phyloP scores from a whole-genome alignment of 2,329 filamentous ascomycete genomes.

The Beauveria rudraprayagi region DNA sequence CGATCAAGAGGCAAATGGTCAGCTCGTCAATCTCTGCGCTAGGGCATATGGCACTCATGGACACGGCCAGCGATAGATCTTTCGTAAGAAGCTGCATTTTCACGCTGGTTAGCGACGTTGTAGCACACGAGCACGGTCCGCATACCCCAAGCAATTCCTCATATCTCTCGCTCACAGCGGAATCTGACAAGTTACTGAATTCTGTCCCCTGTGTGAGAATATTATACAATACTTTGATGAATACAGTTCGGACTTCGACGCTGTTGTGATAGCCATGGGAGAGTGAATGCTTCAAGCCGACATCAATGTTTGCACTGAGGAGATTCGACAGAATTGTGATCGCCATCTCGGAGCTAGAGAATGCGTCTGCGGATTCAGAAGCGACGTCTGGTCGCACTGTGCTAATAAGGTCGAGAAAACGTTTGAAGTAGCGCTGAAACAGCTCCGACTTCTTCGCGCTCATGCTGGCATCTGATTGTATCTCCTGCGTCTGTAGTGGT shows the following conservation, averaged over 20 bases:
- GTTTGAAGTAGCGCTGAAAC: constrained; percentile 65
- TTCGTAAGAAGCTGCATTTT: constrained; percentile 46
- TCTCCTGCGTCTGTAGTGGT: constrained; percentile 57
- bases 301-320: constrained; percentile 62
- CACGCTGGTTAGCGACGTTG: constrained; percentile 11
- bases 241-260: constrained; percentile 60
- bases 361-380: constrained; percentile 40
- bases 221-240: constrained; percentile 62
- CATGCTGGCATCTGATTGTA: constrained; percentile 56
- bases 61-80: constrained; percentile 54
- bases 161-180: constrained; percentile 60
- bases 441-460: constrained; percentile 63
- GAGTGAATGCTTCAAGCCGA: constrained; percentile 61
- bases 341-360: constrained; percentile 52
- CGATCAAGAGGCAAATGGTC: constrained; percentile 57
- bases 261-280: constrained; percentile 66
- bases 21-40: constrained; percentile 62
- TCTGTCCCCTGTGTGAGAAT: constrained; percentile 65
- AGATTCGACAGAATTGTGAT: constrained; percentile 63
- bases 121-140: constrained; percentile 3
- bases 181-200: constrained; percentile 60
- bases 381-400: constrained; percentile 41
- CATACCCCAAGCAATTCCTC: constrained; percentile 53
- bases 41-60: constrained; percentile 58
- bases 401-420: constrained; percentile 58